A percentile compares a stretch with the other conserved stretches of the same genome.
Evolutionary conservation across 352 stramenopile species (phyloP).

Genomic region (Thraustochytrium sp.): DNA sequence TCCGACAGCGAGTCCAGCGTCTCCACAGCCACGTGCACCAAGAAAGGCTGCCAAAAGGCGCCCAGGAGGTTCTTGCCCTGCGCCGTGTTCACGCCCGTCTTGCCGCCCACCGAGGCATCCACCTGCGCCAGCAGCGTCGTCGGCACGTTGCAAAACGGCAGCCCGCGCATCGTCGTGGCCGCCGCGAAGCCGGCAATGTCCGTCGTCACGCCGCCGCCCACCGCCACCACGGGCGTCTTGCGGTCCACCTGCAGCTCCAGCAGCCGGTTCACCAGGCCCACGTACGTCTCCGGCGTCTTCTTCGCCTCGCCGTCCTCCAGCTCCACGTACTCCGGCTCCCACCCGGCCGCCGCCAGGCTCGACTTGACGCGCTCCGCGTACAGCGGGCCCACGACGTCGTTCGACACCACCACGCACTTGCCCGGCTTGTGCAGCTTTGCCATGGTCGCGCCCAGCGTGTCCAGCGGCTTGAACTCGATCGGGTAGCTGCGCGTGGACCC

Average conservation of each 20-base stretch:
- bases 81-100: slow-evolving; percentile 93
- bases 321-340: slow-evolving; percentile 3
- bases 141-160: slow-evolving; percentile 84
- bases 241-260: slow-evolving; percentile 40
- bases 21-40: slow-evolving; percentile 89
- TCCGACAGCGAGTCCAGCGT: slow-evolving; percentile 86
- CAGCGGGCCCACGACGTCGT: slow-evolving; percentile 31
- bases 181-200: slow-evolving; percentile 96
- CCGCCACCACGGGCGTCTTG: slow-evolving; percentile 57
- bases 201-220: slow-evolving; percentile 94
- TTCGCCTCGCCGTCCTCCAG: slow-evolving; percentile 35
- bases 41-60: slow-evolving; percentile 94
- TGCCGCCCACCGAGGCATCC: slow-evolving; percentile 94
- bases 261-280: slow-evolving; percentile 31
- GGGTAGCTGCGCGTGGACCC: slow-evolving; percentile 39
- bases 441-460: slow-evolving; percentile 15
- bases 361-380: not conserved
- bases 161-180: slow-evolving; percentile 90
- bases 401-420: slow-evolving; percentile 33
- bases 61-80: slow-evolving; percentile 96
- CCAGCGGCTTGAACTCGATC: slow-evolving; percentile 31
- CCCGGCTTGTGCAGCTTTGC: not conserved
- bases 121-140: slow-evolving; percentile 98
- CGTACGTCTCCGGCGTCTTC: slow-evolving; percentile 39
- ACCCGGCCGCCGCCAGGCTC: not conserved